Conservation (phyloP, 305 asterid species). For the Solanum hybrid region DNA sequence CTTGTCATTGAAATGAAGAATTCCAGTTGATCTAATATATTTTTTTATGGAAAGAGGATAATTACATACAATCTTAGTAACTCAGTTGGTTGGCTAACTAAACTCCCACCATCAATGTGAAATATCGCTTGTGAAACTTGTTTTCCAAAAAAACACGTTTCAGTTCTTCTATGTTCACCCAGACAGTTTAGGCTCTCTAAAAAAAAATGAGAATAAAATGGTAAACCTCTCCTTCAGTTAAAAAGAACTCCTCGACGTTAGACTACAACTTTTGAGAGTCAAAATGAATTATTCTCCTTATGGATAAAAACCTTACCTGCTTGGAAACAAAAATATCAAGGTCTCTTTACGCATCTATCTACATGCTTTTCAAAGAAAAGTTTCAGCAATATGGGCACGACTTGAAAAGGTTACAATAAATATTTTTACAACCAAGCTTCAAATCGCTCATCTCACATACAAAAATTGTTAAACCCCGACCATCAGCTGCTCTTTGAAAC, state of each 20-base stretch:
- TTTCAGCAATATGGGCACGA: neutral
- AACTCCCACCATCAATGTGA: neutral
- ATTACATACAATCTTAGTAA: neutral
- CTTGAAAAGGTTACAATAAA: neutral
- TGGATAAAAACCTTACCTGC: neutral
- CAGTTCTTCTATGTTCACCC: neutral
- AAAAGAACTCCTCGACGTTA: too few species aligned
- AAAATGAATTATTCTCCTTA: neutral
- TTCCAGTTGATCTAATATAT: neutral
- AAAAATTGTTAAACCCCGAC: neutral
- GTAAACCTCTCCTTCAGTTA: too few species aligned
- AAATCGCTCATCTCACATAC: neutral
- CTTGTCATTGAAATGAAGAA: neutral
- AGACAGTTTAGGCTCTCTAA: neutral
- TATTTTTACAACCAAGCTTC: neutral
- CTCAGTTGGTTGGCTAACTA: neutral
- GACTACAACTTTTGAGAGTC: neutral
- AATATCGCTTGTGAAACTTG: neutral
- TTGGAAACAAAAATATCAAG: neutral
- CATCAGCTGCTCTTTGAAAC: neutral
- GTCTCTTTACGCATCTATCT: constrained; percentile 8
- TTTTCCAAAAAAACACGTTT: neutral
- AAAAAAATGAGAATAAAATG: neutral
- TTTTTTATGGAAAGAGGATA: neutral
- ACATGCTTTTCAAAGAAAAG: constrained; percentile 6